Base-by-base conservation (phyloP, 139 green algal genomes). In the Chlorella sorokiniana region DNA sequence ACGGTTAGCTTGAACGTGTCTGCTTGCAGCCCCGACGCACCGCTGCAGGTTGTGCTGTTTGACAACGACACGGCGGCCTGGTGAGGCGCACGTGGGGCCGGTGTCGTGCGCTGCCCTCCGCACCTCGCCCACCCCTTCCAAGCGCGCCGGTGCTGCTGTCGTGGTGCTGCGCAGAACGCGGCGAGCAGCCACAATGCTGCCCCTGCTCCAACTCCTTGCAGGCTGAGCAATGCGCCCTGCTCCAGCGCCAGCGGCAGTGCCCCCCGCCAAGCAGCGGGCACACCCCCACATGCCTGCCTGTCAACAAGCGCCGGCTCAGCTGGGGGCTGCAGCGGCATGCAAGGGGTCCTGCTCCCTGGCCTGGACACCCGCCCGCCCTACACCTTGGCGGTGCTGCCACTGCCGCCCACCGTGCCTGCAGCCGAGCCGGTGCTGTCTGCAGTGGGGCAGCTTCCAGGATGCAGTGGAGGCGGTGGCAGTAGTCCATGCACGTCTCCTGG, bases 11-110 rank as follows among this genome's bases (percentile, higher is more conserved):
- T 77, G 31, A 25, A 44, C 0, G 45, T 64, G 20, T 5, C 31
- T n/a, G 70, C 70, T 0, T 77, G 70, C 33, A 62, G 45, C 14
- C 16, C 11, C 4, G 45, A 42, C 3, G 45, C 29, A 10, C 45
- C 44, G 5, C 70, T 64, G 70, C 70, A 77, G 45, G 44, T 64
- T 44, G 70, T n/a, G 1, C 23, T 77, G 31, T 63, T 63, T 73
- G 65, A 37, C 0, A 16, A 5, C 22, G 65, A 38, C 8, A 33
- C 33, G 31, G 62, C 62, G 16, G 2, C 62, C 62, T 69, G 62
- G 62, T 69, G 62, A 69, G 62, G 16, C 10, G 23, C 25, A 18
- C 11, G 52, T 20, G 7, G 52, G 52, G 6, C 7, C 52, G 27
- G 52, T 5, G 8, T 20, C 20, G 52, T 18, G 11, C 7, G 7